phyloP scores from a whole-genome alignment of 495 filamentous ascomycete genomes.

The Neurospora pannonica region DNA sequence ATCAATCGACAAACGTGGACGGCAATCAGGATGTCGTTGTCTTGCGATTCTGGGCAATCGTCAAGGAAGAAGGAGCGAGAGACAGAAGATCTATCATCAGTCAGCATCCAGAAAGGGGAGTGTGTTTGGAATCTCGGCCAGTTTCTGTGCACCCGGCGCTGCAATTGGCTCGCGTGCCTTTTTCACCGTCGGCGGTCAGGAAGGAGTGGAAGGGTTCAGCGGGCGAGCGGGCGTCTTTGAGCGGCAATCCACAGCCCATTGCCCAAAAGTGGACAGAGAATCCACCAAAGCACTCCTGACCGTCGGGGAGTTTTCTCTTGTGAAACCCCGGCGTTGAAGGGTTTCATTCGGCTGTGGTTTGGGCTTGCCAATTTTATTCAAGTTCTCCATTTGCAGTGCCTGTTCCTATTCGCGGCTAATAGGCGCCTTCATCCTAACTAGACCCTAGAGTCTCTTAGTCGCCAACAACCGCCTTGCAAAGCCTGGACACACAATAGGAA shows the following conservation, averaged over 20 bases:
- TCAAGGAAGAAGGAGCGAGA: not conserved
- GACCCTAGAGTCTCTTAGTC: not conserved
- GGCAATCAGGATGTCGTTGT: not conserved
- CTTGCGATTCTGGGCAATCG: not conserved
- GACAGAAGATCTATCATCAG: not conserved
- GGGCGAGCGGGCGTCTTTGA: not conserved
- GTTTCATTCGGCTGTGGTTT: not conserved
- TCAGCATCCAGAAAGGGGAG: not conserved
- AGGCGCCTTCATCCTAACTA: not conserved
- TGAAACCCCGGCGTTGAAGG: not conserved
- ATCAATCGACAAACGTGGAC: not conserved
- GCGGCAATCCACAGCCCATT: not conserved
- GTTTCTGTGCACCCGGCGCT: not conserved
- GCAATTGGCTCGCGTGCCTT: not conserved
- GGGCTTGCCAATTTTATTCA: not conserved
- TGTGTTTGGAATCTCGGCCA: not conserved
- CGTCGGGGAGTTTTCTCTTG: not conserved
- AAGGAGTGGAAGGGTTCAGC: not conserved
- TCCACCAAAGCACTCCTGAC: not conserved
- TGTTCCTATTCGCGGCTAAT: not conserved
- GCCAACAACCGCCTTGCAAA: not conserved
- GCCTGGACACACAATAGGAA: not conserved
- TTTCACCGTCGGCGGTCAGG: not conserved
- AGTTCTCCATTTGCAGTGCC: not conserved
- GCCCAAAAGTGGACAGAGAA: not conserved